These are phyloP conservation scores for Cruciata laevipes DNA, from an alignment of 257 asterid species.

Conservation along the genomic window DNA sequence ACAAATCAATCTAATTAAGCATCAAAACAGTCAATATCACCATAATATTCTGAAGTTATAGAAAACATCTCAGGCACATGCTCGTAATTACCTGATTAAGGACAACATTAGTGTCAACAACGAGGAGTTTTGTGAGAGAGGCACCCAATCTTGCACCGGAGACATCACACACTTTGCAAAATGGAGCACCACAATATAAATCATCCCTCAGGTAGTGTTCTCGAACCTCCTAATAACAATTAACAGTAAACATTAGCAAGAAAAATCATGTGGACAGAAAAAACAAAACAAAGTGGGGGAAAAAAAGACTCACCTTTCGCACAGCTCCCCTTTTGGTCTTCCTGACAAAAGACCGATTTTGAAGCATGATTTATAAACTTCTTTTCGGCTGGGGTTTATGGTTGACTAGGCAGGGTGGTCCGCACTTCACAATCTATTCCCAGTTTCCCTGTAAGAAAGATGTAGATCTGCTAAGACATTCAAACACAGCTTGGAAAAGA, in stretches of 20 bases:
- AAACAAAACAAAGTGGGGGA: not conserved
- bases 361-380: slow-evolving; percentile 40
- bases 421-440: too few relatives aligned
- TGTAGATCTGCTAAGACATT: too few relatives aligned
- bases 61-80: not conserved
- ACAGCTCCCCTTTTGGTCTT: slow-evolving; percentile 84
- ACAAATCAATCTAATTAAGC: slow-evolving; percentile 67
- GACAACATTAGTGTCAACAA: slow-evolving; percentile 86
- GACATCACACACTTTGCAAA: slow-evolving; percentile 61
- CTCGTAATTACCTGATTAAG: slow-evolving; percentile 59
- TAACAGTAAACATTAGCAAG: not conserved
- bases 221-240: slow-evolving; percentile 55
- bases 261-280: not conserved
- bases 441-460: too few relatives aligned
- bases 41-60: not conserved
- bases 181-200: slow-evolving; percentile 80
- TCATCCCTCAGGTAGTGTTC: slow-evolving; percentile 95
- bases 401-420: not conserved
- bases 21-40: slow-evolving; percentile 1
- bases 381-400: not conserved
- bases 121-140: slow-evolving; percentile 38
- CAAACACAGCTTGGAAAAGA: too few relatives aligned
- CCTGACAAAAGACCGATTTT: slow-evolving; percentile 62
- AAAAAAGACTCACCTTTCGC: slow-evolving; percentile 43
- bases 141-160: slow-evolving; percentile 50